Conservation (phyloP, 2,329 filamentous ascomycete species). For the Aspergillus calidoustus region DNA sequence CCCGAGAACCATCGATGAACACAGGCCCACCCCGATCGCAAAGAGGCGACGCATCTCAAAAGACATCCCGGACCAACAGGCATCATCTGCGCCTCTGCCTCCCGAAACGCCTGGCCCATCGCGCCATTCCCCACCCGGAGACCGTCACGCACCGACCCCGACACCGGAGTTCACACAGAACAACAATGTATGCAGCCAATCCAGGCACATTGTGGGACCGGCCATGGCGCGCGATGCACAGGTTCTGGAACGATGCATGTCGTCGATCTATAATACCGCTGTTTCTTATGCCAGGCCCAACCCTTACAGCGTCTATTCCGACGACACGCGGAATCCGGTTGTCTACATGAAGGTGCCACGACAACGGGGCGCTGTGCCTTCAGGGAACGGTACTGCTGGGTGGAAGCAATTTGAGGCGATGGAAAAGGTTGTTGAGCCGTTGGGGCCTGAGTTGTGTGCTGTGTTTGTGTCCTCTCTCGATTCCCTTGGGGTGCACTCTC, state of each 20-base stretch:
- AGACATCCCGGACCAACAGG: background rate
- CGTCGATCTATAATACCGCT: conserved; percentile 1
- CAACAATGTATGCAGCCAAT: conserved; percentile 7
- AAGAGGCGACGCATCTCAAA: conserved; percentile 4
- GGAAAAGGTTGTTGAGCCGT: conserved; percentile 13
- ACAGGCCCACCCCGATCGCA: background rate
- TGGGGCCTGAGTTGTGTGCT: conserved; percentile 9
- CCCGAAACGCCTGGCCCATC: background rate
- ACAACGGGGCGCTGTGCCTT: conserved; percentile 7
- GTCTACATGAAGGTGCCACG: conserved; percentile 14
- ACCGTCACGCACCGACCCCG: background rate
- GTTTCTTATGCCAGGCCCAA: conserved; percentile 15
- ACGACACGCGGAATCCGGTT: conserved; percentile 13
- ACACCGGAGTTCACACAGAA: conserved; percentile 4
- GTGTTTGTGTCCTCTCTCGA: conserved; percentile 6
- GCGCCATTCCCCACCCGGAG: background rate
- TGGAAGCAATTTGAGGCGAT: conserved; percentile 13
- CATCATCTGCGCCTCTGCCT: background rate
- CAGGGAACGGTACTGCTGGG: conserved; percentile 11
- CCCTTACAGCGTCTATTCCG: conserved; percentile 16
- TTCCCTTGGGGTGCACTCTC: background rate
- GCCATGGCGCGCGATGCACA: conserved; percentile 15
- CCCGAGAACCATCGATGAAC: background rate
- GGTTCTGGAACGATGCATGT: conserved; percentile 12
- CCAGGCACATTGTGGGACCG: conserved; percentile 9